A percentile compares a stretch with the other conserved stretches of the same genome.
Evolutionary conservation across 1,139 yeast species (phyloP).

Genomic region (Candida frijolesensis): DNA sequence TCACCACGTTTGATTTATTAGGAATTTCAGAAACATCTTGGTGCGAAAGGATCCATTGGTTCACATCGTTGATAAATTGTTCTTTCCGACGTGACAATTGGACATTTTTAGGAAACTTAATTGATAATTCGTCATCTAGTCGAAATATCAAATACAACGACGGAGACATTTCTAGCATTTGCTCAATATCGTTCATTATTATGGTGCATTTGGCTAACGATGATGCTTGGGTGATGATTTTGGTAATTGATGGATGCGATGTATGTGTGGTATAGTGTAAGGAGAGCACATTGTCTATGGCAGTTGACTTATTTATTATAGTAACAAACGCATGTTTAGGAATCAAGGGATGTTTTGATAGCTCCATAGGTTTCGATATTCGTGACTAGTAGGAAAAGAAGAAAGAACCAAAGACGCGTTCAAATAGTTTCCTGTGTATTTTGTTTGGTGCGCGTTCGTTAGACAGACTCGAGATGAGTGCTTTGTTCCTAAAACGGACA

Average conservation of each 20-base stretch:
- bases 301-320: constrained; percentile 16
- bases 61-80: constrained; percentile 58
- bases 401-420: neutral
- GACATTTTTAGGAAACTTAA: constrained; percentile 12
- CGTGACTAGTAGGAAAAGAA: neutral
- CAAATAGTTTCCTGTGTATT: neutral
- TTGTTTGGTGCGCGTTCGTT: no score
- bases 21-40: neutral
- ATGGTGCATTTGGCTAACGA: constrained; percentile 21
- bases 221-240: constrained; percentile 24
- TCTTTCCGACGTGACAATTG: constrained; percentile 41
- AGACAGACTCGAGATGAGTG: no score
- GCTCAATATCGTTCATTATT: constrained; percentile 19
- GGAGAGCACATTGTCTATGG: constrained; percentile 27
- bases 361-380: constrained; percentile 6
- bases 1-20: neutral
- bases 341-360: constrained; percentile 13
- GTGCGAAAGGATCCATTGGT: constrained; percentile 52
- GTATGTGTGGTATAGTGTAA: constrained; percentile 32
- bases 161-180: constrained; percentile 20
- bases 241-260: constrained; percentile 23
- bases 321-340: constrained; percentile 13
- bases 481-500: no score
- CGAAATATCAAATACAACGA: constrained; percentile 19
- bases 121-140: constrained; percentile 9